Percentiles rank a stretch among this genome's conserved stretches.
Conservation (phyloP, 202 grass and related monocot species). For the Sporobolus alterniflorus region DNA sequence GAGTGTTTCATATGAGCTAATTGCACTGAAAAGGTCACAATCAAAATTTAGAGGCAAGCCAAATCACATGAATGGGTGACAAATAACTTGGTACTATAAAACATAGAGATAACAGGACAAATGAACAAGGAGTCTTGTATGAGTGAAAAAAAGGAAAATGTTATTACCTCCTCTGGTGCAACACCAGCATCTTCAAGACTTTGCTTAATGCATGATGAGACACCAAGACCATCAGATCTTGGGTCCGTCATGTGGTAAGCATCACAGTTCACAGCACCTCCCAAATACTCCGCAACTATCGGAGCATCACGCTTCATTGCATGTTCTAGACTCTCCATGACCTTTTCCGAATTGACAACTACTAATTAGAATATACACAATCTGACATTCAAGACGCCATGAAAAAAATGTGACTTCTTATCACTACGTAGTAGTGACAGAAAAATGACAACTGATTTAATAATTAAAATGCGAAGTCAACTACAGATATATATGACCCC, state of each 20-base stretch:
- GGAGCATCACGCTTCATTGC: conserved; percentile 73
- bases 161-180: conserved; percentile 80
- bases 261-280: conserved; percentile 82
- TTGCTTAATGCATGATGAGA: conserved; percentile 83
- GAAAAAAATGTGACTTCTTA: neutral
- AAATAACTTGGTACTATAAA: conserved; percentile 6
- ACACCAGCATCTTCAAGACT: conserved; percentile 89
- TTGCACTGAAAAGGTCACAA: neutral
- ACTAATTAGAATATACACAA: neutral
- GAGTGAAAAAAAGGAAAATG: neutral
- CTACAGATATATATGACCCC: neutral
- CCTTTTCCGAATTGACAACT: conserved; percentile 46
- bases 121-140: neutral
- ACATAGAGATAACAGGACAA: neutral
- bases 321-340: conserved; percentile 84
- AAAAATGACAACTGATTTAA: neutral
- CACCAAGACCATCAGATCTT: conserved; percentile 78
- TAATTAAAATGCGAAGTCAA: neutral
- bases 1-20: neutral
- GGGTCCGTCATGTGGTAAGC: conserved; percentile 97
- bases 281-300: conserved; percentile 79
- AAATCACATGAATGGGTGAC: neutral
- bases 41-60: neutral
- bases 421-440: neutral
- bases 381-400: neutral